Evolutionary conservation across 139 green algal genomes (phyloP).

Genomic region (Chlorella sp.): DNA sequence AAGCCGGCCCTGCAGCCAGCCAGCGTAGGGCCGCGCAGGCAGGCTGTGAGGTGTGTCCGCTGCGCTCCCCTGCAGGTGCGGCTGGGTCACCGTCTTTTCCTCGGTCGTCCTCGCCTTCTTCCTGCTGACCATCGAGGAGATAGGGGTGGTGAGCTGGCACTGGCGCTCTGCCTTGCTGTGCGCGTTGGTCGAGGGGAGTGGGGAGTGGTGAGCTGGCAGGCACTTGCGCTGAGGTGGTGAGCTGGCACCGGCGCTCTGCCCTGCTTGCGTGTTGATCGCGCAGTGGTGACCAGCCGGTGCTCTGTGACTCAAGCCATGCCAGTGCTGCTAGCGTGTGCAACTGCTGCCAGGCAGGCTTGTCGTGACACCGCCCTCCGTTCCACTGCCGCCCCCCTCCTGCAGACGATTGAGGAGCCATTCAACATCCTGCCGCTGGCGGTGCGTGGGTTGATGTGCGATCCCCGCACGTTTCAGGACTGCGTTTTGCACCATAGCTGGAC

Average conservation of each 20-base stretch:
- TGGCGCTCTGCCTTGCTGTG: not conserved
- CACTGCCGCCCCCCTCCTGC: not conserved
- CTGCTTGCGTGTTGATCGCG: not conserved
- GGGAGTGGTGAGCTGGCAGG: not conserved
- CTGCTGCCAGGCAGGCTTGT: not conserved
- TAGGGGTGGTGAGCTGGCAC: not conserved
- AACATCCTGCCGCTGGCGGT: constrained; percentile 22
- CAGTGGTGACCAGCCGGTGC: not conserved
- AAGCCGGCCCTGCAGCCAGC: not conserved
- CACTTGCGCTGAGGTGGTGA: not conserved
- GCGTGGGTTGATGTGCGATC: too few species aligned
- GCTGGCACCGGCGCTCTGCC: not conserved
- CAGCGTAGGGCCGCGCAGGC: too few species aligned
- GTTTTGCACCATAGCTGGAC: not conserved
- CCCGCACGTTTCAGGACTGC: too few species aligned
- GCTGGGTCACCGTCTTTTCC: constrained; percentile 2
- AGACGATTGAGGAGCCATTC: constrained; percentile 17
- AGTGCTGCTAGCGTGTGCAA: too few species aligned
- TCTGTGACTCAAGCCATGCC: too few species aligned
- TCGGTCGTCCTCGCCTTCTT: constrained; percentile 24
- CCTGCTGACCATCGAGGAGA: constrained; percentile 21
- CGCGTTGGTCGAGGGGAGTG: not conserved
- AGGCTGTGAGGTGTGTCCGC: too few species aligned
- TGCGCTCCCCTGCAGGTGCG: not conserved
- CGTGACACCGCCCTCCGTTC: not conserved